Evolutionary conservation across 768 basidiomycete genomes (phyloP).

Genomic region (Rhizopogon salebrosus): DNA sequence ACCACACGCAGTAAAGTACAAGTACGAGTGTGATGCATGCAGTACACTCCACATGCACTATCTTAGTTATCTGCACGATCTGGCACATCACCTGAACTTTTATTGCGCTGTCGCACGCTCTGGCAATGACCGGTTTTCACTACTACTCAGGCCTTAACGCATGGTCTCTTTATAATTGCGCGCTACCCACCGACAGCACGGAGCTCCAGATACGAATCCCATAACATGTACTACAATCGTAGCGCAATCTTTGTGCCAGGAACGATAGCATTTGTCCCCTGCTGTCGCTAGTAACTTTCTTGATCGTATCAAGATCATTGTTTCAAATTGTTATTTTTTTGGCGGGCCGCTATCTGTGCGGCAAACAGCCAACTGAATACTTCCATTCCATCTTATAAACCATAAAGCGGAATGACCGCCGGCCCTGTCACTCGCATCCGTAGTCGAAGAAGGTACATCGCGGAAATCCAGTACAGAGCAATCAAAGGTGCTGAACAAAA

Average conservation of each 20-base stretch:
- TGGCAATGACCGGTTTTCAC: too few species aligned
- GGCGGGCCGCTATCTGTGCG: slow-evolving; percentile 95
- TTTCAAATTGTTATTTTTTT: slow-evolving; percentile 96
- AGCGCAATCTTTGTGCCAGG: slow-evolving; percentile 94
- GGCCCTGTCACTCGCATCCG: slow-evolving; percentile 96
- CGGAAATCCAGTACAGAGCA: slow-evolving; percentile 31
- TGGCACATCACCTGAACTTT: too few species aligned
- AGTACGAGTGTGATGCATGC: too few species aligned
- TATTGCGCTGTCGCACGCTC: too few species aligned
- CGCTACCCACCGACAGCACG: slow-evolving; percentile 99
- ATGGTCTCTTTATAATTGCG: too few species aligned
- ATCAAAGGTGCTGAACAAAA: slow-evolving; percentile 5
- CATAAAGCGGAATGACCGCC: slow-evolving; percentile 98
- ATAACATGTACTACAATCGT: too few species aligned
- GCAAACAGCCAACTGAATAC: slow-evolving; percentile 98
- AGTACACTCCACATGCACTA: too few species aligned
- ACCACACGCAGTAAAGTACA: too few species aligned
- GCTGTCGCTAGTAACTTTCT: background rate
- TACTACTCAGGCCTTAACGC: too few species aligned
- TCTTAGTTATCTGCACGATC: too few species aligned
- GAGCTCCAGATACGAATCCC: slow-evolving; percentile 98
- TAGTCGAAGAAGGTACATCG: slow-evolving; percentile 82
- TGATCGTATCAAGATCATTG: slow-evolving; percentile 97
- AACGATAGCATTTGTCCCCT: slow-evolving; percentile 77
- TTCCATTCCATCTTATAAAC: slow-evolving; percentile 96